Evolutionary conservation across 2,329 filamentous ascomycete species (phyloP).

Genomic region (Chrysosporium keratinophilum): DNA sequence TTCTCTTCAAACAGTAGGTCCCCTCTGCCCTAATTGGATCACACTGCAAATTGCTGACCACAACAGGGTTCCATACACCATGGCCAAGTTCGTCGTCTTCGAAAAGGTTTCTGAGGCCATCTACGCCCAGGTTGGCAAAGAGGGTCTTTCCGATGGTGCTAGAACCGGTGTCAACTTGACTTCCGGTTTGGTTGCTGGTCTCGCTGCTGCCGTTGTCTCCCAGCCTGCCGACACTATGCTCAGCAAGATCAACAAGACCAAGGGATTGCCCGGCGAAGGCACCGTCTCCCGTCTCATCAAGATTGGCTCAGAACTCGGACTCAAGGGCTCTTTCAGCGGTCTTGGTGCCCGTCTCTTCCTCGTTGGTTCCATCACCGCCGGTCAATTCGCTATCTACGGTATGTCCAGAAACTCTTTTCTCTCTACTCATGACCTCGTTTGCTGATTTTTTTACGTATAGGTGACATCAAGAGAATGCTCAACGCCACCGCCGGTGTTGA

Average conservation of each 20-base stretch:
- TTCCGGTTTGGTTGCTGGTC: conserved; percentile 75
- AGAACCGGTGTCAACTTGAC: conserved; percentile 77
- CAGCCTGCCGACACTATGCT: conserved; percentile 92
- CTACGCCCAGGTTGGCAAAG: conserved; percentile 62
- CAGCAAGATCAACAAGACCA: conserved; percentile 92
- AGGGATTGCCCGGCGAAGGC: conserved; percentile 75
- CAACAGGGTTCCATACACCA: conserved; percentile 73
- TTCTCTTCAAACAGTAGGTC: conserved; percentile 69
- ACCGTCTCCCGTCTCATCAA: conserved; percentile 72
- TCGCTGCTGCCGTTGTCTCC: conserved; percentile 76
- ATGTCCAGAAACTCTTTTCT: conserved; percentile 11
- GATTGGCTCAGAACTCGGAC: conserved; percentile 75
- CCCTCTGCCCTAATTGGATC: not conserved
- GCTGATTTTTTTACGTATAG: conserved; percentile 14
- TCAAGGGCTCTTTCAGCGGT: conserved; percentile 68
- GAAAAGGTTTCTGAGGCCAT: conserved; percentile 73
- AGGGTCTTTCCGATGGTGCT: conserved; percentile 52
- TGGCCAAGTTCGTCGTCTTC: conserved; percentile 91
- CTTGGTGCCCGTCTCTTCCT: conserved; percentile 70
- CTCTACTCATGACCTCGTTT: not conserved
- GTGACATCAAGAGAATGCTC: conserved; percentile 55
- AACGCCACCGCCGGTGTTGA: conserved; percentile 68
- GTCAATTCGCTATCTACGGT: conserved; percentile 79
- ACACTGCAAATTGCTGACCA: conserved; percentile 17
- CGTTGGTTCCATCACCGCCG: conserved; percentile 64